A percentile compares a stretch with the other conserved stretches of the same genome.
These are phyloP conservation scores for Kwoniella heveanensis DNA, from an alignment of 768 basidiomycete genomes.

Conservation along the genomic window DNA sequence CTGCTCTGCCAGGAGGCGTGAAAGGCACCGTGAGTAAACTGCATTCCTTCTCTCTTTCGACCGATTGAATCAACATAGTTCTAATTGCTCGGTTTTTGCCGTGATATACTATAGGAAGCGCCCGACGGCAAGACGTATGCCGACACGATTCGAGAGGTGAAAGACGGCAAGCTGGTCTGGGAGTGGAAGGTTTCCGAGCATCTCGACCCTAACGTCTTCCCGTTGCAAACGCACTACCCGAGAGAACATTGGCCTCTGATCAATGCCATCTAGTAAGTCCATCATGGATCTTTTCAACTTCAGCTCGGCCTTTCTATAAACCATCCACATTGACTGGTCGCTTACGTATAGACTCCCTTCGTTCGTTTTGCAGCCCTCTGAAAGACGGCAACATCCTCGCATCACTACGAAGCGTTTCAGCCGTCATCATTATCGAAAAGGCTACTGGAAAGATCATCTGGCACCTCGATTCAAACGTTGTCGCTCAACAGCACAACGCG, in stretches of 20 bases:
- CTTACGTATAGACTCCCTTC: too few relatives aligned
- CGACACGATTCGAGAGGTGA: slow-evolving; percentile 29
- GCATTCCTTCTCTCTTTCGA: too few relatives aligned
- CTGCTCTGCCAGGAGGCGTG: slow-evolving; percentile 26
- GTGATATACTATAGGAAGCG: slow-evolving; percentile 17
- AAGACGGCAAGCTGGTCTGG: slow-evolving; percentile 28
- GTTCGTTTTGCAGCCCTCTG: slow-evolving; percentile 21
- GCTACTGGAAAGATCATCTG: slow-evolving; percentile 53
- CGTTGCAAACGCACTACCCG: slow-evolving; percentile 25
- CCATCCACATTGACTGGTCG: too few relatives aligned
- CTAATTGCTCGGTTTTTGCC: too few relatives aligned
- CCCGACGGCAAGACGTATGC: slow-evolving; percentile 29
- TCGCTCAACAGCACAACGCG: slow-evolving; percentile 49
- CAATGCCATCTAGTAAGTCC: slow-evolving; percentile 27
- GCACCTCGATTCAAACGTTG: slow-evolving; percentile 52
- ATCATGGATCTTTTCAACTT: too few relatives aligned
- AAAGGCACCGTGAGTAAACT: slow-evolving; percentile 24
- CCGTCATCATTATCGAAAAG: slow-evolving; percentile 54
- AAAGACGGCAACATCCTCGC: slow-evolving; percentile 54
- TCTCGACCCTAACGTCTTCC: slow-evolving; percentile 30
- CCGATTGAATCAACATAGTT: too few relatives aligned
- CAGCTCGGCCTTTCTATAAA: too few relatives aligned
- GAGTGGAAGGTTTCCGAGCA: slow-evolving; percentile 30
- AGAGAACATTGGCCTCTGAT: slow-evolving; percentile 32
- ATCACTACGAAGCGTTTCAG: slow-evolving; percentile 44